Conservation (phyloP, 2,329 filamentous ascomycete species). For the Didymella pinodella region DNA sequence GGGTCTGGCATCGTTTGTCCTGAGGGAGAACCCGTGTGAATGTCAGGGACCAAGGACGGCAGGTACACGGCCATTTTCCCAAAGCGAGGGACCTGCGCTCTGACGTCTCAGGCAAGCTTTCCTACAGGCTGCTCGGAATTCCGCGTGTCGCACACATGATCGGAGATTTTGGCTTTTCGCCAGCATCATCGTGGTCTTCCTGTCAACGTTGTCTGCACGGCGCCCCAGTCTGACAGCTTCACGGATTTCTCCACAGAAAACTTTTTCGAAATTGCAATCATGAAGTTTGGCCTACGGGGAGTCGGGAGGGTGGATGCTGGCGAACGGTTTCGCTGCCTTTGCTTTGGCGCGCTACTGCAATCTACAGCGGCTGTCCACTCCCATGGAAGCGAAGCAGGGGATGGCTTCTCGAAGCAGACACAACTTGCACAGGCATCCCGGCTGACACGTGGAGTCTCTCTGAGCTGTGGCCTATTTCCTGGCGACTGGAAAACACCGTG, state of each 20-base stretch:
- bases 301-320: conserved; percentile 43
- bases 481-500: conserved; percentile 35
- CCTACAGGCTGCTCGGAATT: conserved; percentile 15
- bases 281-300: conserved; percentile 49
- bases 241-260: conserved; percentile 41
- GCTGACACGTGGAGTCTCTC: conserved; percentile 46
- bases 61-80: conserved; percentile 22
- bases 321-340: conserved; percentile 39
- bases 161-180: conserved; percentile 18
- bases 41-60: conserved; percentile 17
- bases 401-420: conserved; percentile 35
- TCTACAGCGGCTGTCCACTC: conserved; percentile 47
- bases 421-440: conserved; percentile 43
- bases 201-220: conserved; percentile 22
- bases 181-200: conserved; percentile 30
- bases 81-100: conserved; percentile 26
- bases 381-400: conserved; percentile 49
- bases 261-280: conserved; percentile 40
- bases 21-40: conserved; percentile 4
- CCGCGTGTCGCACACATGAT: conserved; percentile 17
- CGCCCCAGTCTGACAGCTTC: conserved; percentile 26
- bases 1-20: conserved; percentile 9
- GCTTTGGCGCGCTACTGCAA: conserved; percentile 45
- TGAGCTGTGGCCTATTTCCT: conserved; percentile 34
- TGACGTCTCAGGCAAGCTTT: conserved; percentile 24